Evolutionary conservation across 441 rosid species (phyloP).

Genomic region (Rhodomyrtus psidioides): DNA sequence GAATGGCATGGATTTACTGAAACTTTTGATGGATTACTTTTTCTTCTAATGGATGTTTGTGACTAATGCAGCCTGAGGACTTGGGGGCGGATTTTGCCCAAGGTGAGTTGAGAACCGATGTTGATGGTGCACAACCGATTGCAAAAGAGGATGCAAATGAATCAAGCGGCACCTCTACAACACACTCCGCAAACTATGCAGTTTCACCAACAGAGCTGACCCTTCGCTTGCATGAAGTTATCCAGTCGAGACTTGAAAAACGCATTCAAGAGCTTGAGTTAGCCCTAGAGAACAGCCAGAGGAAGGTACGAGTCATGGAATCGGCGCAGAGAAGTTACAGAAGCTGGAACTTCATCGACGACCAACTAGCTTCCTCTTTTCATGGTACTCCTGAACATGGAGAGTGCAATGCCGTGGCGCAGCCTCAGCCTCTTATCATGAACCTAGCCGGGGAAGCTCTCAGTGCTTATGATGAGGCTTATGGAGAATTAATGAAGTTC

Average conservation of each 20-base stretch:
- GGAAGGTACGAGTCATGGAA: slow-evolving; percentile 46
- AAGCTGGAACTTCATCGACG: slow-evolving; percentile 22
- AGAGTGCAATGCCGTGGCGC: slow-evolving; percentile 13
- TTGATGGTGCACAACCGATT: slow-evolving; percentile 13
- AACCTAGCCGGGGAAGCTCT: slow-evolving; percentile 72
- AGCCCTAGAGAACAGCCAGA: slow-evolving; percentile 65
- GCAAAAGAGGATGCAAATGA: slow-evolving; percentile 35
- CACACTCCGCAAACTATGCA: slow-evolving; percentile 44
- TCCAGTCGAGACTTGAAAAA: slow-evolving; percentile 59
- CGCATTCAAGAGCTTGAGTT: slow-evolving; percentile 61
- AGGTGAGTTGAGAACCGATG: slow-evolving; percentile 49
- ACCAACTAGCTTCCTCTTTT: slow-evolving; percentile 21
- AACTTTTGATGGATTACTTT: not conserved
- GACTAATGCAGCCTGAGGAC: slow-evolving; percentile 51
- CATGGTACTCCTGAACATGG: slow-evolving; percentile 26
- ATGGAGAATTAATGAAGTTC: slow-evolving; percentile 53
- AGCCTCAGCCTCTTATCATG: slow-evolving; percentile 57
- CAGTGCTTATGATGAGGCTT: slow-evolving; percentile 66
- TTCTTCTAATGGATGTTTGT: not conserved
- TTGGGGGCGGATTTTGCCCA: slow-evolving; percentile 51
- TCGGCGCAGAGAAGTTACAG: slow-evolving; percentile 23
- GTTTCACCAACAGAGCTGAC: slow-evolving; percentile 75
- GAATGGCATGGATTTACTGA: not conserved
- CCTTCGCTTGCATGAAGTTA: slow-evolving; percentile 67
- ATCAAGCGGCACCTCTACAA: slow-evolving; percentile 45